Evolutionary conservation across 2,329 filamentous ascomycete species (phyloP).

Genomic region (Beauveria varroae): DNA sequence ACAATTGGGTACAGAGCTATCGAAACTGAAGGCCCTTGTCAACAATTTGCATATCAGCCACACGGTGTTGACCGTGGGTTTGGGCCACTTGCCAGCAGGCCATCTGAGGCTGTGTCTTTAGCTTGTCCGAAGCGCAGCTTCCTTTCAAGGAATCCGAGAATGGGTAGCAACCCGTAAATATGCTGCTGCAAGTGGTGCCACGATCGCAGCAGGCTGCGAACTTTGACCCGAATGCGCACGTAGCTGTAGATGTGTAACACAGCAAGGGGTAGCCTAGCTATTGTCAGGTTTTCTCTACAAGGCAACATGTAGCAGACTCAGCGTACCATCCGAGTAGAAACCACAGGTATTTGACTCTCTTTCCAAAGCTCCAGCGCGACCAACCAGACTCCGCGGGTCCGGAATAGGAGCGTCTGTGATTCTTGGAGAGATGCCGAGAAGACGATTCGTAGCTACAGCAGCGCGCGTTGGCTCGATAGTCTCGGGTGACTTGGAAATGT

Average conservation of each 20-base stretch:
- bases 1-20: background rate
- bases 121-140: background rate
- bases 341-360: constrained; percentile 3
- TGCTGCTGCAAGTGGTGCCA: background rate
- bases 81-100: constrained; percentile 5
- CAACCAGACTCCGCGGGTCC: background rate
- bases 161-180: background rate
- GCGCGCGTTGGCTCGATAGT: background rate
- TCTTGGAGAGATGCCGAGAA: background rate
- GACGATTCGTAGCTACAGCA: background rate
- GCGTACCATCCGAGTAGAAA: constrained; percentile 4
- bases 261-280: background rate
- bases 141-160: background rate
- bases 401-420: constrained; percentile 5
- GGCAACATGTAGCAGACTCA: background rate
- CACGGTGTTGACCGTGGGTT: background rate
- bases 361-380: background rate
- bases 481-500: background rate
- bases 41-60: background rate
- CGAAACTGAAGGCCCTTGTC: background rate
- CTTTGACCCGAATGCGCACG: background rate
- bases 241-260: background rate
- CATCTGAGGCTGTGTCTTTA: background rate
- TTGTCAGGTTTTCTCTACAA: background rate
- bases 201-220: background rate